These are phyloP conservation scores for Sporothrix dimorphospora DNA, from an alignment of 2,329 filamentous ascomycete genomes.

Conservation along the genomic window DNA sequence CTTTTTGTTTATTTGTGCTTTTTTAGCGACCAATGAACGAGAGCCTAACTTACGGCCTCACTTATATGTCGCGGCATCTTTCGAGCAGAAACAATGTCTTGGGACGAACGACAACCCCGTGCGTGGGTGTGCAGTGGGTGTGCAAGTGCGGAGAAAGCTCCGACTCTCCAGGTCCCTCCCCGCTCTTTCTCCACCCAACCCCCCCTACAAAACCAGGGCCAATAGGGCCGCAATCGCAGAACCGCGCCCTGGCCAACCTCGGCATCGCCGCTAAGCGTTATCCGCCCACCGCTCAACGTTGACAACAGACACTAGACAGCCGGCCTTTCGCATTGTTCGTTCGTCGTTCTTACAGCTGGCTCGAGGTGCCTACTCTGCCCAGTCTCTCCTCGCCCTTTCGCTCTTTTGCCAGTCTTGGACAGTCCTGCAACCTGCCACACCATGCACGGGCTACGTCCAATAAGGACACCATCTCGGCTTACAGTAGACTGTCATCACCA, in stretches of 20 bases:
- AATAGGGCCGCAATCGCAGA: neutral
- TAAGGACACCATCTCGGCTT: slow-evolving; percentile 16
- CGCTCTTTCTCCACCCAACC: neutral
- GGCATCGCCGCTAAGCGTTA: slow-evolving; percentile 27
- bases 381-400: neutral
- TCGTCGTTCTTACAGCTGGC: neutral
- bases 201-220: neutral
- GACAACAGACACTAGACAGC: neutral
- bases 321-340: neutral
- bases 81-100: neutral
- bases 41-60: neutral
- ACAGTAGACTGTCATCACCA: neutral
- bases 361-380: neutral
- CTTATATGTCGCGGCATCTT: slow-evolving; percentile 2
- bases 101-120: neutral
- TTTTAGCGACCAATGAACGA: neutral
- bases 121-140: neutral
- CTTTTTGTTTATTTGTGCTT: neutral
- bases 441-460: slow-evolving; percentile 20
- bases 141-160: slow-evolving; percentile 17
- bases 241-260: slow-evolving; percentile 13
- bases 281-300: neutral
- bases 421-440: neutral
- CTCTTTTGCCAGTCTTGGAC: too few relatives aligned
- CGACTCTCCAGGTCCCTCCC: neutral